Evolutionary conservation across 2,329 filamentous ascomycete genomes (phyloP).

Genomic region (Neonectria ditissima): DNA sequence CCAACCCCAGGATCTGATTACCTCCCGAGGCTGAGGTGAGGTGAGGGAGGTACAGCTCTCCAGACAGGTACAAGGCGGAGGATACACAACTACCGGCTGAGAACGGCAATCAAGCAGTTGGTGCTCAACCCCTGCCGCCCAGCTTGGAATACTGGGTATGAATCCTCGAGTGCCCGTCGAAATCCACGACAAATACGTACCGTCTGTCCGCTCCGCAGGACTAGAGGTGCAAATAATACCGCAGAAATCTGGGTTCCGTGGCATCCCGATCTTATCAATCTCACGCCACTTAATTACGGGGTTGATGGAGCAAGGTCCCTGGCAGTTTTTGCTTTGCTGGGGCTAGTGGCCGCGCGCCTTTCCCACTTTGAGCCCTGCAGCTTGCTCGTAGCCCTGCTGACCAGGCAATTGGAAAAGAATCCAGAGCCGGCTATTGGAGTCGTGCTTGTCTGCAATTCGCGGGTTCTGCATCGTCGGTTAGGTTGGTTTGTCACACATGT

Average conservation of each 20-base stretch:
- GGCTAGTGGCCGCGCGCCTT: neutral
- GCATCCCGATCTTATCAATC: conserved; percentile 23
- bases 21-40: too few relatives aligned
- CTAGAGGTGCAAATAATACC: neutral
- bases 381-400: neutral
- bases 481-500: neutral
- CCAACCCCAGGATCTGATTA: too few relatives aligned
- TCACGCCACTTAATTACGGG: neutral
- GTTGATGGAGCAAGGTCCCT: neutral
- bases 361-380: neutral
- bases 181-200: neutral
- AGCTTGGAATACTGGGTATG: too few relatives aligned
- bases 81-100: neutral
- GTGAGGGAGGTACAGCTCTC: too few relatives aligned
- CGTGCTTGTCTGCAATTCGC: neutral
- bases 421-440: neutral
- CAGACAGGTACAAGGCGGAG: too few relatives aligned
- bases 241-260: conserved; percentile 6
- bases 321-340: neutral
- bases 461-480: neutral
- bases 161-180: neutral
- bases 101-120: neutral
- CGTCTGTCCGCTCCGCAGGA: too few relatives aligned
- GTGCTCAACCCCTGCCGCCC: too few relatives aligned
- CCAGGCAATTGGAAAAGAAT: neutral